Conservation (phyloP, 495 filamentous ascomycete species). For the Talaromyces trachyspermus region DNA sequence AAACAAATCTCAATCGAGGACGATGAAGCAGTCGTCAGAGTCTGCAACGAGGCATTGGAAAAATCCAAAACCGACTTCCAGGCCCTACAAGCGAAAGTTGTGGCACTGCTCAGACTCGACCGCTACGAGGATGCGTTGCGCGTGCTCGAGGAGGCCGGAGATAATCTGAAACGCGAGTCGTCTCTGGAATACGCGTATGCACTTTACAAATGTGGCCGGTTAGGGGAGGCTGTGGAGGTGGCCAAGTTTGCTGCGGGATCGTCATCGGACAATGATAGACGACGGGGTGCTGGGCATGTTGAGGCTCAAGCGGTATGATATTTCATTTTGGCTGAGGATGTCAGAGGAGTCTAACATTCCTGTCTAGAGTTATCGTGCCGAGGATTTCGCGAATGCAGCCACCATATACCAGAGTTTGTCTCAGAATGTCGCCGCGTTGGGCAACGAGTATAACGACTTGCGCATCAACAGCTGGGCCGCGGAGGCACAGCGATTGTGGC, state of each 20-base stretch:
- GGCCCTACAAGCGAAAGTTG: conserved; percentile 69
- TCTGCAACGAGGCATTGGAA: conserved; percentile 62
- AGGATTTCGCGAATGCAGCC: conserved; percentile 69
- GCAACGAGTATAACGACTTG: conserved; percentile 76
- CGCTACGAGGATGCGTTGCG: conserved; percentile 84
- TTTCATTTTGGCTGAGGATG: conserved; percentile 4
- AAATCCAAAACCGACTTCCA: conserved; percentile 54
- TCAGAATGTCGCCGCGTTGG: conserved; percentile 32
- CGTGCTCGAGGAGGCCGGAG: conserved; percentile 63
- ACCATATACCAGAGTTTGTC: conserved; percentile 60
- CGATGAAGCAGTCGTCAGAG: conserved; percentile 63
- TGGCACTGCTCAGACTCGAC: conserved; percentile 88
- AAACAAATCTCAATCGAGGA: conserved; percentile 59
- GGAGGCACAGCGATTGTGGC: conserved; percentile 83
- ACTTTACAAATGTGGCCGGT: conserved; percentile 75
- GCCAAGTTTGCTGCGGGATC: conserved; percentile 38
- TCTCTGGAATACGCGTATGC: conserved; percentile 81
- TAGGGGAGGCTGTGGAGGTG: conserved; percentile 59
- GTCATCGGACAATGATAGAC: too few species aligned
- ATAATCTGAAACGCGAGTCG: conserved; percentile 57
- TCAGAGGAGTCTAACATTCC: neutral
- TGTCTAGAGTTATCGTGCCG: conserved; percentile 65
- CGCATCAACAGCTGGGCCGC: conserved; percentile 76
- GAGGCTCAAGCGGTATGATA: conserved; percentile 80
- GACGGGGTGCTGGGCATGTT: conserved; percentile 70